Conservation (phyloP, 1,139 yeast genomes). For the Diutina ranongensis region DNA sequence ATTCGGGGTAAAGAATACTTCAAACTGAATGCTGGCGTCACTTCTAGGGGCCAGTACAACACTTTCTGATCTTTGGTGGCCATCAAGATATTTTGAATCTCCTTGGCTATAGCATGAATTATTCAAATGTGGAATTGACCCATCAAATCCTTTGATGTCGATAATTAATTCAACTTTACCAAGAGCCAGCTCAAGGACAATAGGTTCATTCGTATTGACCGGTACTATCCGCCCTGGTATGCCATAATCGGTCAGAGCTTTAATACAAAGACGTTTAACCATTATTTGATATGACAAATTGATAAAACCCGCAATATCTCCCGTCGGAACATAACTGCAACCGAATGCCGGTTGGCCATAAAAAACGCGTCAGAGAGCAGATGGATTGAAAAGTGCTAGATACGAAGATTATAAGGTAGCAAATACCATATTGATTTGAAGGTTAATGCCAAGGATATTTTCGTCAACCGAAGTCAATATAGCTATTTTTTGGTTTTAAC, state of each 20-base stretch:
- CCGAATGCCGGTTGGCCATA: background rate
- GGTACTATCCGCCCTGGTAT: constrained; percentile 24
- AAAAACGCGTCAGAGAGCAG: no score
- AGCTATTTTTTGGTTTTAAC: no score
- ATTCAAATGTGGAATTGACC: constrained; percentile 25
- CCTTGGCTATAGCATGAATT: constrained; percentile 25
- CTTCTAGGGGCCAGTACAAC: constrained; percentile 5
- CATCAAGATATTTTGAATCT: constrained; percentile 19
- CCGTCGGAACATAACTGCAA: background rate
- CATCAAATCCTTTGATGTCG: constrained; percentile 34
- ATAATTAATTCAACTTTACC: constrained; percentile 30
- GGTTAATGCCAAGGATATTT: no score
- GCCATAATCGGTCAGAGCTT: constrained; percentile 22
- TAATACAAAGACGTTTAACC: constrained; percentile 25
- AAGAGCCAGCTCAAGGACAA: constrained; percentile 23
- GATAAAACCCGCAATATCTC: background rate
- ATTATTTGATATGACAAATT: constrained; percentile 8
- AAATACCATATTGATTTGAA: no score
- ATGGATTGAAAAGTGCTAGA: no score
- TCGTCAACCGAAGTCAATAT: no score
- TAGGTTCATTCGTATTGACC: constrained; percentile 28
- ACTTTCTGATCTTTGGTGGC: background rate
- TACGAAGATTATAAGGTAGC: no score
- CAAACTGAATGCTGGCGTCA: constrained; percentile 23
- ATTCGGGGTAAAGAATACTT: constrained; percentile 29